Base-by-base conservation (phyloP, 805 yeast species). In the Kuraishia cidri region DNA sequence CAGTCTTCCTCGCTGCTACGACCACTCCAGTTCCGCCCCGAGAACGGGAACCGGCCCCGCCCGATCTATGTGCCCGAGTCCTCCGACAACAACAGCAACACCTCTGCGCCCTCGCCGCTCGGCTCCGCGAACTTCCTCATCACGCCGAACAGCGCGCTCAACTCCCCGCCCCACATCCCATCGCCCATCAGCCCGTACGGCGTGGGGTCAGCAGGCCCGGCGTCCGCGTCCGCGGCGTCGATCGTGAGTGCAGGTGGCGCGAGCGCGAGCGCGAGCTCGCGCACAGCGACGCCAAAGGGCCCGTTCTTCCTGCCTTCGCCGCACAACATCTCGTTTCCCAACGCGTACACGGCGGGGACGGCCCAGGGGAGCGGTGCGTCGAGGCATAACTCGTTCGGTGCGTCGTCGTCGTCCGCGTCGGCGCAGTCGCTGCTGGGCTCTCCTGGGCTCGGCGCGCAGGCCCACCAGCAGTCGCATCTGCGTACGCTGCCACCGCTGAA, bases 61-160 rank as follows among this genome's bases (percentile, higher is more conserved):
- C 32, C 32, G 12, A 29, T 29, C 15, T 15, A 17, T 6, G 32
- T 29, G 4, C 26, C 32, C 10, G 28, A 25, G 12, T 27, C 30
- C 6, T 8, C 30, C 9, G 30, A 17, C 7, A 6, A 17, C 30
- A 17, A 15, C 18, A 19, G 12, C 12, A 5, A 13, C 21, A 16
- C 16, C 10, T 13, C 30, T 12, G 11, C 16, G 6, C 30, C 30
- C 12, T 27, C 30, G 21, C 21, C 30, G 8, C 21, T 27, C 20
- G n/a, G 21, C 12, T 15, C 30, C 9, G 7, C 23, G 23, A 7
- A 7, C 9, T 20, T 20, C 23, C 9, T 10, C 9, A 7, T 10
- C 9, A 20, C 23, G 23, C 23, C 23, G 9, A 20, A 7, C 9
- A 7, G 9, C 23, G 10, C 10, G 23, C 7, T 20, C 9, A 20